A percentile compares a stretch with the other conserved stretches of the same genome.
These are phyloP conservation scores for Pseudogymnoascus sp. DNA, from an alignment of 2,329 filamentous ascomycete species.

Conservation along the genomic window DNA sequence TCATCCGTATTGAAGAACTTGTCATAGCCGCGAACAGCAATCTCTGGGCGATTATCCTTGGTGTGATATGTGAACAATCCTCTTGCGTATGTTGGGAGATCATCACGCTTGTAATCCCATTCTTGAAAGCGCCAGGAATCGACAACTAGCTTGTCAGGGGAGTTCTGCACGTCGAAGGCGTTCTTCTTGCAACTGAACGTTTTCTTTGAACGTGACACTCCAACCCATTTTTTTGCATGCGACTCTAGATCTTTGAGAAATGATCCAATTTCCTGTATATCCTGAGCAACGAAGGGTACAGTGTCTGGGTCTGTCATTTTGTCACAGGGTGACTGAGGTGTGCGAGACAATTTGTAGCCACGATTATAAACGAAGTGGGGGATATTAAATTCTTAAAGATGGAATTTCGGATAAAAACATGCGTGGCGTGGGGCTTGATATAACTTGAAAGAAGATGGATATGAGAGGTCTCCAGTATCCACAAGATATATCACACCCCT, in stretches of 20 bases:
- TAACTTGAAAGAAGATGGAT: neutral
- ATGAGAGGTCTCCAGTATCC: neutral
- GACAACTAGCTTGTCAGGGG: constrained; percentile 57
- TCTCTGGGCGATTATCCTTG: constrained; percentile 59
- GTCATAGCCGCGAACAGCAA: constrained; percentile 85
- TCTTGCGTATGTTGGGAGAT: constrained; percentile 85
- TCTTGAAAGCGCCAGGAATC: constrained; percentile 92
- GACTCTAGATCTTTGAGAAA: constrained; percentile 46
- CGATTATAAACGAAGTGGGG: neutral
- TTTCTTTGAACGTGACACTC: constrained; percentile 47
- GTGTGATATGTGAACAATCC: constrained; percentile 83
- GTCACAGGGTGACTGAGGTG: constrained; percentile 14
- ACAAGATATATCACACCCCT: neutral
- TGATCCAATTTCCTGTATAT: constrained; percentile 53
- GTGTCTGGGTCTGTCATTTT: constrained; percentile 43
- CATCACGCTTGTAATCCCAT: constrained; percentile 85
- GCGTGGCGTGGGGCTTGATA: neutral
- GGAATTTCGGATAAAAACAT: neutral
- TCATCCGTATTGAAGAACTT: constrained; percentile 97
- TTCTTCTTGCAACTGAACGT: constrained; percentile 70
- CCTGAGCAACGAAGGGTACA: constrained; percentile 59
- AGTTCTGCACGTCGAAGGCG: constrained; percentile 60
- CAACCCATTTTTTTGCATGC: constrained; percentile 49
- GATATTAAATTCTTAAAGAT: neutral
- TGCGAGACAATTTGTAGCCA: neutral